Evolutionary conservation across 257 asterid species (phyloP).

Genomic region (Schizonepeta tenuifolia): DNA sequence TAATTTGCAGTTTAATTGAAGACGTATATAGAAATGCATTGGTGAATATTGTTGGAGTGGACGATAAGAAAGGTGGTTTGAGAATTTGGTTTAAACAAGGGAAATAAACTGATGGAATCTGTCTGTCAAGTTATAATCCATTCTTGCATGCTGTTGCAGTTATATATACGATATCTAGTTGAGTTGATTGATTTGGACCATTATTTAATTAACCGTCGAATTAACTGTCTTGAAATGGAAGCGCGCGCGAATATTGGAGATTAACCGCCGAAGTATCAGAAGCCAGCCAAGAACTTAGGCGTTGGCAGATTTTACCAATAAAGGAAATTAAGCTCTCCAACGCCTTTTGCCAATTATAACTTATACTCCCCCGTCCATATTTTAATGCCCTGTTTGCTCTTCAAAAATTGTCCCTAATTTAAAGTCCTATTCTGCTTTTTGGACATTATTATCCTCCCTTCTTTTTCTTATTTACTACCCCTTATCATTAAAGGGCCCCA

Average conservation of each 20-base stretch:
- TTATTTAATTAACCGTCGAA: slow-evolving; percentile 43
- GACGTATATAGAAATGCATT: neutral
- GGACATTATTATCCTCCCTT: no score
- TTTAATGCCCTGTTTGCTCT: no score
- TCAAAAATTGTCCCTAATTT: no score
- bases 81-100: slow-evolving; percentile 9
- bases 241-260: slow-evolving; percentile 42
- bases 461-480: no score
- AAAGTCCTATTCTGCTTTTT: no score
- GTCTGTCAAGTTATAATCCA: neutral
- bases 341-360: no score
- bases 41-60: slow-evolving; percentile 36
- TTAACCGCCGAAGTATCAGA: slow-evolving; percentile 39
- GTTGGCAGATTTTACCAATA: neutral
- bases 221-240: slow-evolving; percentile 17
- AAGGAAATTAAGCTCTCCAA: neutral
- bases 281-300: slow-evolving; percentile 43
- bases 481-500: no score
- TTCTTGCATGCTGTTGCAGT: no score
- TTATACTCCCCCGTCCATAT: no score
- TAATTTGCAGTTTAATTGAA: neutral
- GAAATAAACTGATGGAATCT: slow-evolving; percentile 21
- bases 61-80: slow-evolving; percentile 47
- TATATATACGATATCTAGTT: slow-evolving; percentile 17
- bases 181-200: slow-evolving; percentile 49